These are phyloP conservation scores for Salvia splendens DNA, from an alignment of 257 asterid species.

Conservation along the genomic window DNA sequence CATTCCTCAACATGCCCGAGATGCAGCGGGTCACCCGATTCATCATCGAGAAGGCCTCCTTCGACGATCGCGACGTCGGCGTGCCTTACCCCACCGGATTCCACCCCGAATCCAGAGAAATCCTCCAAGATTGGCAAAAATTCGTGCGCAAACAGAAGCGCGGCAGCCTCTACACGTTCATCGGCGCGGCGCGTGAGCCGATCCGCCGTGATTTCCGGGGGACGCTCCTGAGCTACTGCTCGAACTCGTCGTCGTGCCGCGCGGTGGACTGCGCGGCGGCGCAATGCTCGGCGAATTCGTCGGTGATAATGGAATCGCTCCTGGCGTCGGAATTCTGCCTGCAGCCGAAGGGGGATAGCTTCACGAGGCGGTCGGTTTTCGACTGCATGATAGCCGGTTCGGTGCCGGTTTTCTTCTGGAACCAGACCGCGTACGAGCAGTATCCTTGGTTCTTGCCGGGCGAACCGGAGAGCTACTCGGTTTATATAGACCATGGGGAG, in stretches of 20 bases:
- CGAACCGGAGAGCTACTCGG: slow-evolving; percentile 48
- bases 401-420: slow-evolving; percentile 54
- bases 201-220: slow-evolving; percentile 42
- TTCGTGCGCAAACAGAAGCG: slow-evolving; percentile 33
- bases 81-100: slow-evolving; percentile 30
- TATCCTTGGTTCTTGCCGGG: slow-evolving; percentile 47
- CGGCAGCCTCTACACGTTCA: slow-evolving; percentile 41
- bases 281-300: slow-evolving; percentile 37
- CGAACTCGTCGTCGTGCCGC: slow-evolving; percentile 35
- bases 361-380: slow-evolving; percentile 46
- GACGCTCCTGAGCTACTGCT: slow-evolving; percentile 29
- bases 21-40: slow-evolving; percentile 53
- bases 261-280: slow-evolving; percentile 14
- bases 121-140: slow-evolving; percentile 37
- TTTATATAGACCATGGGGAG: slow-evolving; percentile 38
- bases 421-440: slow-evolving; percentile 41
- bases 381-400: slow-evolving; percentile 62
- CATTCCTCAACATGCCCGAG: slow-evolving; percentile 50
- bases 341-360: slow-evolving; percentile 52
- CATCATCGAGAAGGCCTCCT: slow-evolving; percentile 44
- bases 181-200: slow-evolving; percentile 41
- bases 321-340: slow-evolving; percentile 50
- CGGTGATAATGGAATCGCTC: slow-evolving; percentile 33
- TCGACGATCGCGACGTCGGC: slow-evolving; percentile 1
- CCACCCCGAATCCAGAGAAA: slow-evolving; percentile 18